Conservation (phyloP, 2,329 filamentous ascomycete genomes). For the Incumbomyces lentus region DNA sequence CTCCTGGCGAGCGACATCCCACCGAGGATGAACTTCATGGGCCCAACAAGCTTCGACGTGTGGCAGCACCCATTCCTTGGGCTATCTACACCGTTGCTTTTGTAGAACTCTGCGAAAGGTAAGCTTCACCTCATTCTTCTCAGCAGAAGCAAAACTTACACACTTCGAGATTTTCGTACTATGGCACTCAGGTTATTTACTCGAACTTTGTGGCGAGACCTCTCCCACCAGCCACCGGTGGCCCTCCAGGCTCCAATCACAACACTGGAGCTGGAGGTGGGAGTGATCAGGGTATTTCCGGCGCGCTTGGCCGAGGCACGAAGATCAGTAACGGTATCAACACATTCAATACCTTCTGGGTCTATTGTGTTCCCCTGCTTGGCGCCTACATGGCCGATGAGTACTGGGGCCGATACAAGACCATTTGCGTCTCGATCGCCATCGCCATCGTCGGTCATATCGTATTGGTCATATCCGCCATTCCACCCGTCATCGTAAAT, state of each 20-base stretch:
- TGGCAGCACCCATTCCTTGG: conserved; percentile 54
- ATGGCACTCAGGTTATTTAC: conserved; percentile 24
- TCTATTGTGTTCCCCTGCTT: conserved; percentile 48
- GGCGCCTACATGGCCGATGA: conserved; percentile 56
- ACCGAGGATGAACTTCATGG: conserved; percentile 7
- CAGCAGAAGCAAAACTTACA: too few relatives aligned
- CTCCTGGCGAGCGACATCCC: conserved; percentile 1
- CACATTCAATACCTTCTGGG: conserved; percentile 52
- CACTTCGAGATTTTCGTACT: neutral
- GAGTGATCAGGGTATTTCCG: conserved; percentile 43
- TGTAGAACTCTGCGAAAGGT: conserved; percentile 62
- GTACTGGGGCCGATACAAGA: conserved; percentile 48
- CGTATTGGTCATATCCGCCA: conserved; percentile 54
- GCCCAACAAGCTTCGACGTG: conserved; percentile 25
- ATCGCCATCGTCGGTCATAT: conserved; percentile 57
- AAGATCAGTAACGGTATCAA: conserved; percentile 42
- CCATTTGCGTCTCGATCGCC: conserved; percentile 55
- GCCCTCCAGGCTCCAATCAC: conserved; percentile 42
- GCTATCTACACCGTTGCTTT: conserved; percentile 60
- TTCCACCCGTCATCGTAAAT: conserved; percentile 52
- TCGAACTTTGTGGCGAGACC: conserved; percentile 49
- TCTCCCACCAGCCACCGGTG: conserved; percentile 43
- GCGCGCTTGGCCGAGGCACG: conserved; percentile 50
- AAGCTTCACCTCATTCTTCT: too few relatives aligned
- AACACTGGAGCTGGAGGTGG: conserved; percentile 35